Conservation (phyloP, 2,329 filamentous ascomycete genomes). For the Pestalotiopsis sp. region DNA sequence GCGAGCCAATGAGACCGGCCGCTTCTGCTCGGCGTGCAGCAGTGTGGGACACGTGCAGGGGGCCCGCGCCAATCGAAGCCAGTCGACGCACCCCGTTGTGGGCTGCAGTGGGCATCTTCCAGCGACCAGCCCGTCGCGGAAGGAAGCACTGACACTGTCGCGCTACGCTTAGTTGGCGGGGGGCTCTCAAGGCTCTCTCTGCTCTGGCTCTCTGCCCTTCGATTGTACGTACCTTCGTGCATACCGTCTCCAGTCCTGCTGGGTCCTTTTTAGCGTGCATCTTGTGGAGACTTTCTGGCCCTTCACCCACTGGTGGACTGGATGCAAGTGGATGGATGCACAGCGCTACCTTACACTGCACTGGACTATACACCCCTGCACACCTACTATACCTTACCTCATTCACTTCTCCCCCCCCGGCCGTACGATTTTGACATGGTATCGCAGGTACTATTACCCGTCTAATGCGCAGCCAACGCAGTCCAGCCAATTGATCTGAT, state of each 20-base stretch:
- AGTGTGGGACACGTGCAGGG: constrained; percentile 11
- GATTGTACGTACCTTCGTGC: neutral
- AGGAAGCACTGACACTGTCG: constrained; percentile 11
- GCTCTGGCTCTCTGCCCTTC: neutral
- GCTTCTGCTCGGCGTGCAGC: constrained; percentile 3
- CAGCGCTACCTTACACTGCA: neutral
- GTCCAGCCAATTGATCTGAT: neutral
- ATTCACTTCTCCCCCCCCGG: neutral
- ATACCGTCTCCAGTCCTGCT: neutral
- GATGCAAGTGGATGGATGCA: neutral
- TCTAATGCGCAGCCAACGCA: neutral
- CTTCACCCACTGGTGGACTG: neutral
- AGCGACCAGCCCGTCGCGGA: constrained; percentile 2
- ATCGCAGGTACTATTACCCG: neutral
- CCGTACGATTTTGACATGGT: neutral
- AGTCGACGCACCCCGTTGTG: neutral
- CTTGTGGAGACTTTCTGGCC: neutral
- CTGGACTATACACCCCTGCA: neutral
- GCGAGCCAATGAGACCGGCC: constrained; percentile 11
- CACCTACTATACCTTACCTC: neutral
- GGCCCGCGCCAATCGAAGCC: constrained; percentile 4
- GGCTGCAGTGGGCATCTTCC: neutral
- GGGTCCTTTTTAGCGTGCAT: neutral
- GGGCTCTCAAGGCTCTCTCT: neutral
- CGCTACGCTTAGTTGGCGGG: neutral